Base-by-base conservation (phyloP, 2,329 filamentous ascomycete genomes). In the Tolypocladium sp. region DNA sequence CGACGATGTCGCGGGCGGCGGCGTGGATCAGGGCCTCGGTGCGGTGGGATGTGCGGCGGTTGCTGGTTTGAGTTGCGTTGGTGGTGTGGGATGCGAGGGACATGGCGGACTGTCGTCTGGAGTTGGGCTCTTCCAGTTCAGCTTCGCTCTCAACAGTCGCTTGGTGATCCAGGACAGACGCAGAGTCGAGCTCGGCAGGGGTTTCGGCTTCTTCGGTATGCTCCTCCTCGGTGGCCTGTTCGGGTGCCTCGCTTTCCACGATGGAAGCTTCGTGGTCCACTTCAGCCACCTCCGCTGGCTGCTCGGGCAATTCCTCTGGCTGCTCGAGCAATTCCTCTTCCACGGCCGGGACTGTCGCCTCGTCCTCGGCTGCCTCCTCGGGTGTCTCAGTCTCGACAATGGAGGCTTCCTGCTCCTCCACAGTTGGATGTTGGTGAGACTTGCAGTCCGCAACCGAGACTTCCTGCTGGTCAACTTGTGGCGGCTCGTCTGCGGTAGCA, bases 21-120 rank as follows among this genome's bases (percentile, higher is more conserved):
- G 76, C 77, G 38, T 82, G 79, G 60, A 84, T 83, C 41, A 82
- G 70, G 8, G 78, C 80, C 63, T 83, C 79, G 2, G 81, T 80
- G 6, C 76, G 71, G 12, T 71, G 65, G 1, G 77, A 80, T 2
- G 72, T 69, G n/a, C 75, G 74, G 33, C 76, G 69, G 22, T 69
- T 62, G n/a, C 65, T 66, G 52, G 51, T 55, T 25, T 61, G 60
- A 2, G 64, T 67, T 25, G 57, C 62, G 25, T 68, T 63, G 22
- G 65, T 66, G 52, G 46, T 57, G 38, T 61, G 60, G 2, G 64
- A 68, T 22, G 57, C 63, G 13, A 61, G 62, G 13, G 68, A 70
- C 44, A 60, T 55, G 41, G 63, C 64, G 27, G 69, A 70, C 9
- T 59, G 41, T 44, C 60, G 44, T n/a, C 61, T 59, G n/a, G 58